Evolutionary conservation across 2,329 filamentous ascomycete genomes (phyloP).

Genomic region (Grosmannia serpens): DNA sequence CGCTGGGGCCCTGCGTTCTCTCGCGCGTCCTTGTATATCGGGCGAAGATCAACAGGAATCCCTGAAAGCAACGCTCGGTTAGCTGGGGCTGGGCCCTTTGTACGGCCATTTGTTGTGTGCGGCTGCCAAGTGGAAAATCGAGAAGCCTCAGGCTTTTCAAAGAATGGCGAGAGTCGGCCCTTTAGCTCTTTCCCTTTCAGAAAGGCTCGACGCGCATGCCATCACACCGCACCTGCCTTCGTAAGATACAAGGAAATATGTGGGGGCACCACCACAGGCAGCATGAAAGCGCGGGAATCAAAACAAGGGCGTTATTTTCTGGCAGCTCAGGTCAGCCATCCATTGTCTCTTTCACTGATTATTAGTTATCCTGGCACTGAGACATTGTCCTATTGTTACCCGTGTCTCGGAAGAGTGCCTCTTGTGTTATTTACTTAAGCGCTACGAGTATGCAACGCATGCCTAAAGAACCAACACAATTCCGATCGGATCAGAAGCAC

Average conservation of each 20-base stretch:
- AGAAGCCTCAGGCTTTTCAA: neutral
- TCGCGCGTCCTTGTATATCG: neutral
- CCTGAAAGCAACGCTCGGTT: neutral
- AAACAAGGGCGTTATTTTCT: neutral
- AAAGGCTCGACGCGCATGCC: no score
- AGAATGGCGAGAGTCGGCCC: neutral
- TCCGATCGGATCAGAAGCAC: neutral
- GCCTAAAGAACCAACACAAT: neutral
- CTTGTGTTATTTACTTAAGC: neutral
- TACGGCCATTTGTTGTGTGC: neutral
- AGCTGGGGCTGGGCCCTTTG: no score
- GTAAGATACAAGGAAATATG: no score
- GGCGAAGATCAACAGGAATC: neutral
- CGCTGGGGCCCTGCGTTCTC: no score
- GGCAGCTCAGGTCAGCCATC: neutral
- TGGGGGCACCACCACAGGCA: neutral
- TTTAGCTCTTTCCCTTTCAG: neutral
- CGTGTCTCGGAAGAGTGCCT: neutral
- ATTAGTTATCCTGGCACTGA: neutral
- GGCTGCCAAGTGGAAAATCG: neutral
- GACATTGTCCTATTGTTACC: neutral
- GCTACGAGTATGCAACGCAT: neutral
- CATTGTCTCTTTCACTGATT: neutral
- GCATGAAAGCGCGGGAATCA: neutral
- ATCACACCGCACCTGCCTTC: neutral